phyloP scores from a whole-genome alignment of 2,329 filamentous ascomycete species.

The Chalara sp. region DNA sequence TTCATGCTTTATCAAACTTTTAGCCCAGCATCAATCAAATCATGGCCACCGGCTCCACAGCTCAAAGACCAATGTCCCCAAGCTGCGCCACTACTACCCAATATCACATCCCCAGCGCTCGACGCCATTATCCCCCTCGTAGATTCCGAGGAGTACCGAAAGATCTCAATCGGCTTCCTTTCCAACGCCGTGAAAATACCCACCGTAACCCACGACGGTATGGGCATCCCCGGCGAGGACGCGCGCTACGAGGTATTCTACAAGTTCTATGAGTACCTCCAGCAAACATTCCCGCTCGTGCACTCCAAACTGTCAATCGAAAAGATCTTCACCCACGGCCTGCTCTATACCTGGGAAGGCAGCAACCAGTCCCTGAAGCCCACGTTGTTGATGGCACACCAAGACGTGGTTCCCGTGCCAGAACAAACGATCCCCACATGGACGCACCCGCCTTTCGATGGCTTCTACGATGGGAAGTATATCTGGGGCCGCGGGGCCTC shows the following conservation, averaged over 20 bases:
- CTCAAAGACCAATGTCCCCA: background rate
- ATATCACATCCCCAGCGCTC: background rate
- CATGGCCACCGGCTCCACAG: too few relatives aligned
- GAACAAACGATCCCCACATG: conserved; percentile 32
- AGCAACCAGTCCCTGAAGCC: conserved; percentile 45
- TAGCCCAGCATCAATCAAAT: too few relatives aligned
- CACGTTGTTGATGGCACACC: conserved; percentile 46
- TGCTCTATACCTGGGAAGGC: conserved; percentile 53
- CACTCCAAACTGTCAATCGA: conserved; percentile 24
- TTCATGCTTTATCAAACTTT: too few relatives aligned
- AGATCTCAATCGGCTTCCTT: background rate
- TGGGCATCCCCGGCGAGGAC: conserved; percentile 46
- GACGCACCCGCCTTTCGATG: conserved; percentile 47
- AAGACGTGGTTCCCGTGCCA: conserved; percentile 49
- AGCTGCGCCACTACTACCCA: background rate
- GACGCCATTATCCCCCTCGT: background rate
- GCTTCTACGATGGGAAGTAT: conserved; percentile 44
- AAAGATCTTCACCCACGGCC: conserved; percentile 51
- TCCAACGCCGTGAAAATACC: conserved; percentile 45
- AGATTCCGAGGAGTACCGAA: background rate
- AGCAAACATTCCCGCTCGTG: conserved; percentile 42
- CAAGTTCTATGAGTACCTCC: conserved; percentile 42
- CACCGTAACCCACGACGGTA: conserved; percentile 49
- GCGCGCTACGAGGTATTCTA: conserved; percentile 46
- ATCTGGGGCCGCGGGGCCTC: conserved; percentile 48